phyloP scores from a whole-genome alignment of 495 filamentous ascomycete species.

The Aspergillus egyptiacus region DNA sequence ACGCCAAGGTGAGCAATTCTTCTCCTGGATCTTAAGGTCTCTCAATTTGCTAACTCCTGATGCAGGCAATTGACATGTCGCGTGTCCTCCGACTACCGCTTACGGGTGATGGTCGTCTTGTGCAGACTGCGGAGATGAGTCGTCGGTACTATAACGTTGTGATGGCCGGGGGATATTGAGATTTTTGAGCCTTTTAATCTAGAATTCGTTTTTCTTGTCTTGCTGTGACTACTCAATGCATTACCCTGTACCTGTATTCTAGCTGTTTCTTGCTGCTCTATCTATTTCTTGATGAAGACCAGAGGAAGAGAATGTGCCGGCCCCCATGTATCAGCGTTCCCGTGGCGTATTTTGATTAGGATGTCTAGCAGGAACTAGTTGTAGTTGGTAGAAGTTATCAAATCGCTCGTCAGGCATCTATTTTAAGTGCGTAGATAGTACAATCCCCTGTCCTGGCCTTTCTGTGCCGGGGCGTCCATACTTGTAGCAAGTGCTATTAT shows the following conservation, averaged over 20 bases:
- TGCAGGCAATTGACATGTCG: constrained; percentile 36
- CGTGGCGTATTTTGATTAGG: constrained; percentile 1
- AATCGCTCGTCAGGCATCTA: too few relatives aligned
- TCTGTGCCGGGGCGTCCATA: too few relatives aligned
- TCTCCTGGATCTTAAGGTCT: background rate
- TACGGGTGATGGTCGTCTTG: constrained; percentile 62
- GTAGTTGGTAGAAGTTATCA: constrained; percentile 5
- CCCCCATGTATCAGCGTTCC: too few relatives aligned
- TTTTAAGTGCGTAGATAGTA: too few relatives aligned
- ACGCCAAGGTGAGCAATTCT: constrained; percentile 49
- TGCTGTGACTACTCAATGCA: background rate
- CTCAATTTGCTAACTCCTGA: constrained; percentile 11
- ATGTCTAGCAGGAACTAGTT: too few relatives aligned
- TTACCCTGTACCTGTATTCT: constrained; percentile 2
- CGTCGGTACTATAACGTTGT: constrained; percentile 57
- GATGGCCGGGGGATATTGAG: constrained; percentile 43
- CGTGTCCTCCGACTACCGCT: constrained; percentile 61
- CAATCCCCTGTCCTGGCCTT: too few relatives aligned
- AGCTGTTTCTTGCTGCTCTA: background rate
- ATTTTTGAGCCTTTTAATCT: constrained; percentile 6
- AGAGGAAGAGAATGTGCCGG: too few relatives aligned
- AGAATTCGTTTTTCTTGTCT: background rate
- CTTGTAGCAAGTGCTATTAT: too few relatives aligned
- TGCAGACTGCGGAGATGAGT: constrained; percentile 63
- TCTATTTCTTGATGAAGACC: constrained; percentile 5